Evolutionary conservation across 208 protist species (phyloP).

Genomic region (Strigomonas culicis): DNA sequence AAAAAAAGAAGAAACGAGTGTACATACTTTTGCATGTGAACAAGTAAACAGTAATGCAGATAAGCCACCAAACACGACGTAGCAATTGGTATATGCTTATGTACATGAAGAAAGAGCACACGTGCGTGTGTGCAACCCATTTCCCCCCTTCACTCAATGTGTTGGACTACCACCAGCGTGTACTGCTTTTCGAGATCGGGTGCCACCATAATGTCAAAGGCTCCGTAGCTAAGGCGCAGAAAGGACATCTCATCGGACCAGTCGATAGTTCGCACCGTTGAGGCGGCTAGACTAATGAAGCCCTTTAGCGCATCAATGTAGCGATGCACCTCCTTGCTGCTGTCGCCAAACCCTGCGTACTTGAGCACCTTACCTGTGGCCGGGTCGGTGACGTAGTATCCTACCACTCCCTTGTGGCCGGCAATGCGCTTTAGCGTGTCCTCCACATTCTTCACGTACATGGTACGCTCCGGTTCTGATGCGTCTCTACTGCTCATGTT

Average conservation of each 20-base stretch:
- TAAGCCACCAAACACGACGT: background rate
- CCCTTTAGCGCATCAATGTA: constrained; percentile 65
- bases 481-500: constrained; percentile 22
- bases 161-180: constrained; percentile 74
- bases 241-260: constrained; percentile 79
- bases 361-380: constrained; percentile 49
- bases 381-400: constrained; percentile 77
- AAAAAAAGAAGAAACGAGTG: constrained; percentile 10
- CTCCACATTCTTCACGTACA: constrained; percentile 58
- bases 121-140: no score
- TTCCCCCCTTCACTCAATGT: constrained; percentile 28
- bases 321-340: constrained; percentile 30
- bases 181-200: constrained; percentile 78
- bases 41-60: background rate
- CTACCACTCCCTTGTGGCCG: constrained; percentile 69
- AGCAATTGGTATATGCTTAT: background rate
- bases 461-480: constrained; percentile 40
- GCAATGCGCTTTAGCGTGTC: constrained; percentile 67
- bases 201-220: constrained; percentile 70
- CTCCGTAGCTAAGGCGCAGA: constrained; percentile 62
- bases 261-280: constrained; percentile 75
- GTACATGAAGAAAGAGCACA: no score
- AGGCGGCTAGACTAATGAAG: constrained; percentile 62
- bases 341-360: constrained; percentile 53
- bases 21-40: background rate